Evolutionary conservation across 2,329 filamentous ascomycete genomes (phyloP).

Genomic region (Teratosphaeria destructans): DNA sequence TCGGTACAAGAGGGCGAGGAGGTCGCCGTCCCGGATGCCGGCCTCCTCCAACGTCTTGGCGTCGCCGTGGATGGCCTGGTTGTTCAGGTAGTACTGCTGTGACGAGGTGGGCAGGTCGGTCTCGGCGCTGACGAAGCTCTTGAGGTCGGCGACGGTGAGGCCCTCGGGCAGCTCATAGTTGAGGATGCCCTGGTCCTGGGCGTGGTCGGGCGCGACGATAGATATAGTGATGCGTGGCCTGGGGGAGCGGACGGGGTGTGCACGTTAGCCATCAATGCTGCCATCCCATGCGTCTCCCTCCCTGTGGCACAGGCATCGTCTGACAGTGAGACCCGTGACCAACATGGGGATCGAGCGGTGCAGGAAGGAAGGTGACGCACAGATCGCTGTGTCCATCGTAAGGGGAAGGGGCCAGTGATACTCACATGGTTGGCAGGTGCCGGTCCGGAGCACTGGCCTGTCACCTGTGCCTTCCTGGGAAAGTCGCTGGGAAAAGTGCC

Average conservation of each 20-base stretch:
- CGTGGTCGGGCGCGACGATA: slow-evolving; percentile 63
- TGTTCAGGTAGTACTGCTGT: slow-evolving; percentile 87
- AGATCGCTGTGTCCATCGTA: neutral
- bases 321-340: slow-evolving; percentile 19
- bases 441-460: slow-evolving; percentile 3
- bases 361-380: neutral
- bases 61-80: slow-evolving; percentile 66
- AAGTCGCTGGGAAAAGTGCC: neutral
- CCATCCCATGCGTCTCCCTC: too few relatives aligned
- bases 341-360: neutral
- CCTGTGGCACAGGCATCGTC: slow-evolving; percentile 15
- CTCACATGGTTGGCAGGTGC: slow-evolving; percentile 16
- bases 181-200: slow-evolving; percentile 61
- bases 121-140: slow-evolving; percentile 80
- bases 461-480: neutral
- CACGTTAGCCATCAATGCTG: neutral
- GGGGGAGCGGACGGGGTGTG: neutral
- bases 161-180: slow-evolving; percentile 72
- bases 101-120: slow-evolving; percentile 58
- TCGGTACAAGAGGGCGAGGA: slow-evolving; percentile 75
- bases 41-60: slow-evolving; percentile 71
- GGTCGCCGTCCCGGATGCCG: slow-evolving; percentile 75
- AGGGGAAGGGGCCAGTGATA: slow-evolving; percentile 3
- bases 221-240: slow-evolving; percentile 79
- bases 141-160: slow-evolving; percentile 75